phyloP scores from a whole-genome alignment of 345 rosid species.

The Toxicodendron radicans region DNA sequence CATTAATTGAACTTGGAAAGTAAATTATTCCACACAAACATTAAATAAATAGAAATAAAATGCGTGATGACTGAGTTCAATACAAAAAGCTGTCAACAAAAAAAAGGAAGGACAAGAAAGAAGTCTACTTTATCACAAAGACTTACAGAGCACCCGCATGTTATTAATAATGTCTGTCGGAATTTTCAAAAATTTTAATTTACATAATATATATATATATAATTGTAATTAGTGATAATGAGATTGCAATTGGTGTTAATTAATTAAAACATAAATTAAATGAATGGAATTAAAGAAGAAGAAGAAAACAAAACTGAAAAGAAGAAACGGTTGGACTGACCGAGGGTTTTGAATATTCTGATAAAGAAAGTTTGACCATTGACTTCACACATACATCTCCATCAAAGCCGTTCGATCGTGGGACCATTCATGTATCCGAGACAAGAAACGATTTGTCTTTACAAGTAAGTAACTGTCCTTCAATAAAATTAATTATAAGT shows the following conservation, averaged over 20 bases:
- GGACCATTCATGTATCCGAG: neutral
- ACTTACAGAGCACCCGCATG: no score
- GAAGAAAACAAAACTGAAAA: slow-evolving; percentile 15
- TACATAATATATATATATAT: no score
- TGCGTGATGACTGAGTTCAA: slow-evolving; percentile 15
- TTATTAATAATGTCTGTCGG: no score
- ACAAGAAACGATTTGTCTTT: neutral
- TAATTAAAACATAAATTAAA: neutral
- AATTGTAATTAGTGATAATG: no score
- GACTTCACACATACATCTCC: neutral
- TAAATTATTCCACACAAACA: slow-evolving; percentile 25
- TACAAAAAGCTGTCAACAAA: slow-evolving; percentile 17
- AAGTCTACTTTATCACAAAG: no score
- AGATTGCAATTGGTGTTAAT: no score
- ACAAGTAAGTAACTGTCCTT: neutral
- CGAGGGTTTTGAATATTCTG: neutral
- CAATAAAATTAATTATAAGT: neutral
- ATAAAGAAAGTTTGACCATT: slow-evolving; percentile 3
- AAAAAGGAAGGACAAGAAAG: neutral
- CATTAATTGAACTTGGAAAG: slow-evolving; percentile 34
- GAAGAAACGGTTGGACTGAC: neutral
- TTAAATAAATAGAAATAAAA: slow-evolving; percentile 10
- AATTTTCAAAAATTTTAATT: no score
- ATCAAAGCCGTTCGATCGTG: neutral
- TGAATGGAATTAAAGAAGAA: neutral